phyloP scores from a whole-genome alignment of 2,329 filamentous ascomycete species.

The Pseudophaeomoniella oleicola region DNA sequence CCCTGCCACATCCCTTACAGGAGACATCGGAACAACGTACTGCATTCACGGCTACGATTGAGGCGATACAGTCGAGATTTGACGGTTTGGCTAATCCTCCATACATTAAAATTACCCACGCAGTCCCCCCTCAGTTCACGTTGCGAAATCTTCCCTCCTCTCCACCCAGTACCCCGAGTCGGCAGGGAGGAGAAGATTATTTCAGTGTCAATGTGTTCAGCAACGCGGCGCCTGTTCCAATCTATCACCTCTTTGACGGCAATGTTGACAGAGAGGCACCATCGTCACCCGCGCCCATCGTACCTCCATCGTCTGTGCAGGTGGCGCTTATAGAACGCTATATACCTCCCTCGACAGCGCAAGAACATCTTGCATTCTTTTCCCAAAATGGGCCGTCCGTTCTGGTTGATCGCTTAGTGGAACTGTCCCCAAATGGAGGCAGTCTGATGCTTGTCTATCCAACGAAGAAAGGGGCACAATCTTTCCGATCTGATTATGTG shows the following conservation, averaged over 20 bases:
- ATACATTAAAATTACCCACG: slow-evolving; percentile 52
- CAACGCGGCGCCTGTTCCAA: slow-evolving; percentile 43
- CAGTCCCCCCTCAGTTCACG: slow-evolving; percentile 46
- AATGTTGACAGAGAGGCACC: slow-evolving; percentile 22
- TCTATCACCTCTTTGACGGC: slow-evolving; percentile 40
- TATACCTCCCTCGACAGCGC: slow-evolving; percentile 44
- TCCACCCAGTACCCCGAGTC: slow-evolving; percentile 43
- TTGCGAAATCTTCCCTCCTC: slow-evolving; percentile 47
- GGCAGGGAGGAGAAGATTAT: slow-evolving; percentile 39
- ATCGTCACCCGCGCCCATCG: slow-evolving; percentile 41
- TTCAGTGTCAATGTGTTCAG: slow-evolving; percentile 49
- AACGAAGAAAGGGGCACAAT: slow-evolving; percentile 39
- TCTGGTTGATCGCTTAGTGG: slow-evolving; percentile 44
- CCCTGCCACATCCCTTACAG: slow-evolving; percentile 39
- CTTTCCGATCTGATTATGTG: slow-evolving; percentile 45
- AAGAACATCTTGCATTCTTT: slow-evolving; percentile 47
- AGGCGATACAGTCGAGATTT: slow-evolving; percentile 38
- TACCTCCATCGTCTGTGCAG: slow-evolving; percentile 45
- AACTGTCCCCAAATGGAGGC: slow-evolving; percentile 42
- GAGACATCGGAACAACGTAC: slow-evolving; percentile 17
- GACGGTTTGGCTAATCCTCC: slow-evolving; percentile 32
- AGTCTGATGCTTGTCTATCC: slow-evolving; percentile 50
- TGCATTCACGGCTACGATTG: slow-evolving; percentile 40
- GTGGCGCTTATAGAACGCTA: slow-evolving; percentile 49
- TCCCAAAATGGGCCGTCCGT: slow-evolving; percentile 38